Conservation (phyloP, 169 alveolate species). For the Babesia divergens region DNA sequence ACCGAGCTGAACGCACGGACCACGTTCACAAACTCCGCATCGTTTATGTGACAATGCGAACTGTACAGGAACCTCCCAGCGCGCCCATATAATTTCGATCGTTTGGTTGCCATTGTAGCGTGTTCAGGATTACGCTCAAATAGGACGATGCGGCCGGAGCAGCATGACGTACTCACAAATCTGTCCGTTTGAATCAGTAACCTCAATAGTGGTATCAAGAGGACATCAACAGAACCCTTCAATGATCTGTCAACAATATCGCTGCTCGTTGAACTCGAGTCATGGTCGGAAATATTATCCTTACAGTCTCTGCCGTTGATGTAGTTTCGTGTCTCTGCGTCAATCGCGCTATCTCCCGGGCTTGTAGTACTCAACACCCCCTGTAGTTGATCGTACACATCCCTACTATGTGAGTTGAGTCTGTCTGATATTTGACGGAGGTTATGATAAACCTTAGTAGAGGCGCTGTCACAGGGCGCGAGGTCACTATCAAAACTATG, state of each 20-base stretch:
- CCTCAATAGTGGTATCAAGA: constrained; percentile 62
- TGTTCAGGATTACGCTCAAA: constrained; percentile 54
- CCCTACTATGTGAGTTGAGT: not conserved
- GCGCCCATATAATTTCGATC: constrained; percentile 19
- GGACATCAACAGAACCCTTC: constrained; percentile 69
- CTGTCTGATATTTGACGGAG: not conserved
- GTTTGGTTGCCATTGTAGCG: constrained; percentile 9
- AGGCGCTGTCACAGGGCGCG: not conserved
- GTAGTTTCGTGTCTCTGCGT: not conserved
- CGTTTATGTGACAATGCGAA: constrained; percentile 14
- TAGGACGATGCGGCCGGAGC: constrained; percentile 71
- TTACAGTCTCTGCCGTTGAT: constrained; percentile 1
- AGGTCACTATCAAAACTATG: not conserved
- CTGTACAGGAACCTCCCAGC: constrained; percentile 46
- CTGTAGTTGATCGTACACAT: not conserved
- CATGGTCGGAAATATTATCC: not conserved
- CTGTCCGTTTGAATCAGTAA: constrained; percentile 51
- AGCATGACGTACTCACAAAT: constrained; percentile 70
- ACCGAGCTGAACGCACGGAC: constrained; percentile 22
- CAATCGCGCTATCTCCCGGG: not conserved
- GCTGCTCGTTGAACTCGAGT: not conserved
- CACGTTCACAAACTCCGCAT: not conserved
- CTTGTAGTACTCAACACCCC: not conserved
- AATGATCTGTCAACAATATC: constrained; percentile 64
- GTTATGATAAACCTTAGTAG: not conserved